Conservation (phyloP, 2,329 filamentous ascomycete species). For the Fusarium sacchari region DNA sequence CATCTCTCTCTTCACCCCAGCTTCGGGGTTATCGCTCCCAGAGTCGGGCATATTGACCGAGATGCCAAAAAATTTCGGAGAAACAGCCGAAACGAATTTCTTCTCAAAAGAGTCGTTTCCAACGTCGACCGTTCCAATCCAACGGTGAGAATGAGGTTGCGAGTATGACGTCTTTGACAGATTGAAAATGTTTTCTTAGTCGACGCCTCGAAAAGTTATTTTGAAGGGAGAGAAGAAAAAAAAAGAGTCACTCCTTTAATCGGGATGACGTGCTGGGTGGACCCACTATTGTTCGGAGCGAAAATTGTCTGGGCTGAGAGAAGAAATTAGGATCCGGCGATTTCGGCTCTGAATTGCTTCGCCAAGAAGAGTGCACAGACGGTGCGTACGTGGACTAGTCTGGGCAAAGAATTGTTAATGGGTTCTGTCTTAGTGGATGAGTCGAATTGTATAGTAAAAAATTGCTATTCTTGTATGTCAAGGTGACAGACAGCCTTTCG, state of each 20-base stretch:
- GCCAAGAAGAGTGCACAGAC: conserved; percentile 25
- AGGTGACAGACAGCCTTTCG: not conserved
- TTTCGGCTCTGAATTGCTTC: conserved; percentile 16
- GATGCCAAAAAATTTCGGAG: no score
- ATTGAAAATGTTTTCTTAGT: not conserved
- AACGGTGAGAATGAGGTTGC: not conserved
- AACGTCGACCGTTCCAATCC: not conserved
- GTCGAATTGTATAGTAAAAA: not conserved
- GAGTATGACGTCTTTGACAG: conserved; percentile 2
- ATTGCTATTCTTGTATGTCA: not conserved
- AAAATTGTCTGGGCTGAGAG: not conserved
- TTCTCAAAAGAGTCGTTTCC: no score
- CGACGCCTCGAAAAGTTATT: not conserved
- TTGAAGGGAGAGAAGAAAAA: not conserved
- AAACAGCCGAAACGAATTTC: not conserved
- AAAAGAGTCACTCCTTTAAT: conserved; percentile 15
- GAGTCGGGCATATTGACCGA: conserved; percentile 27
- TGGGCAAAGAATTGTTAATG: not conserved
- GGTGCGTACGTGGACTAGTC: not conserved
- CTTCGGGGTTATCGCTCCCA: conserved; percentile 29
- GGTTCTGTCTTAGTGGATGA: fast-evolving
- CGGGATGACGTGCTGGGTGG: conserved; percentile 28
- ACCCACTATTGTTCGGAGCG: conserved; percentile 1
- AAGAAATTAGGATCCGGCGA: conserved; percentile 1
- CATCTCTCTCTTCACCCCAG: conserved; percentile 10